A percentile compares a stretch with the other conserved stretches of the same genome.
These are phyloP conservation scores for Taphrina wiesneri DNA, from an alignment of 1,139 yeast species.

Conservation along the genomic window DNA sequence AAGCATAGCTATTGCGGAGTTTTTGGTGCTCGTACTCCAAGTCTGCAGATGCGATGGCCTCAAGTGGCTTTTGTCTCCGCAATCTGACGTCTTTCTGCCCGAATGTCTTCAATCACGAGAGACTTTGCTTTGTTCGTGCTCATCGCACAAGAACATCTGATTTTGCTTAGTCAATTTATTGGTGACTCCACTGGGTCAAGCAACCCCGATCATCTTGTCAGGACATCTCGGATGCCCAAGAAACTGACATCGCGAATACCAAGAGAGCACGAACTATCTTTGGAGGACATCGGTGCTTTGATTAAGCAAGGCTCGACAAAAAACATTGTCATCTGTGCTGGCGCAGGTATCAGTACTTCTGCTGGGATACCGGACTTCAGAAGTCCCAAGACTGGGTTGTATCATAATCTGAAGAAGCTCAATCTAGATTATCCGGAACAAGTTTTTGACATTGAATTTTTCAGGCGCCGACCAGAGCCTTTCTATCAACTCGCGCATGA, in stretches of 20 bases:
- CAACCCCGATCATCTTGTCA: no score
- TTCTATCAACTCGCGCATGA: constrained; percentile 83
- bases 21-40: background rate
- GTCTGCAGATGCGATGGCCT: background rate
- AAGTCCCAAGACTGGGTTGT: constrained; percentile 86
- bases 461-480: constrained; percentile 71
- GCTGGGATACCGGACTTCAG: constrained; percentile 96
- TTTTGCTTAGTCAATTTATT: background rate
- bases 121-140: no score
- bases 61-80: background rate
- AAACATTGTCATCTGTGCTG: constrained; percentile 50
- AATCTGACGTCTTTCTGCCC: background rate
- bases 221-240: background rate
- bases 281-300: constrained; percentile 2
- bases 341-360: constrained; percentile 84
- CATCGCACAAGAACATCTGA: no score
- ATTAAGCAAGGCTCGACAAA: constrained; percentile 5
- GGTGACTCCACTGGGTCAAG: background rate
- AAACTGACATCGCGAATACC: background rate
- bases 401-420: constrained; percentile 71
- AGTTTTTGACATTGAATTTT: constrained; percentile 85
- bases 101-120: background rate
- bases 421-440: constrained; percentile 92
- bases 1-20: background rate
- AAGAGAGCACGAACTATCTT: background rate